Base-by-base conservation (phyloP, 208 protist genomes). In the Wallacemonas sp. region DNA sequence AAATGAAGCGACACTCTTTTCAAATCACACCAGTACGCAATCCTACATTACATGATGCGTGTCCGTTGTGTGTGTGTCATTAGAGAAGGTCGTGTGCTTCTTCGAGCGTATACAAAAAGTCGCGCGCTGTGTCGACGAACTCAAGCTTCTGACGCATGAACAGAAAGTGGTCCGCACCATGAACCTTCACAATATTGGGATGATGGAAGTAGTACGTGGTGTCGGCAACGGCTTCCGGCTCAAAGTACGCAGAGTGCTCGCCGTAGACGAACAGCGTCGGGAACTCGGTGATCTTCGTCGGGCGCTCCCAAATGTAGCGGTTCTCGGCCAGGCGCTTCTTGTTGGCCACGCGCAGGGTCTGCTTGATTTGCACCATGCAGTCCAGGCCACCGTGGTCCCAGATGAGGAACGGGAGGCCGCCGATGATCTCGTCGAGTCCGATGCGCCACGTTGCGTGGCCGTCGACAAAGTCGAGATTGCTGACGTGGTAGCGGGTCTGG, bases 401-500 rank as follows among this genome's bases (percentile, higher is more conserved):
- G 21, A 80, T 48, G 26, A 81, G 67, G 2, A 68, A 47, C 34
- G 67, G 61, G 24, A 77, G 56, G 4, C 76, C 64, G 19, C 57
- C 34, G 41, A 83, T 72, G 61, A 80, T 86, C 27, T 79, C 72
- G 1, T 70, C 36, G 24, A 80, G 68, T 9, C 75, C 75, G 16
- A 80, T 75, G 39, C 52, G 76, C 80, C 80, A 86, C 19, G 23
- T 27, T 27, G 73, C 70, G 1, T 61, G 23, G 17, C 14, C 30
- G 33, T 60, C 27, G 19, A 55, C 14, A 38, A 74, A 81, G 41
- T 67, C 58, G 11, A 81, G 24, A 63, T 81, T 86, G 33, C 69
- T 80, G 29, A 86, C 68, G 26, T 82, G 62, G 47, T 77, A 86
- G 30, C 80, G 74, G 39, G 76, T 65, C 27, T 80, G 62, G 32